Conservation (phyloP, 2,329 filamentous ascomycete genomes). For the Fusarium sp. region DNA sequence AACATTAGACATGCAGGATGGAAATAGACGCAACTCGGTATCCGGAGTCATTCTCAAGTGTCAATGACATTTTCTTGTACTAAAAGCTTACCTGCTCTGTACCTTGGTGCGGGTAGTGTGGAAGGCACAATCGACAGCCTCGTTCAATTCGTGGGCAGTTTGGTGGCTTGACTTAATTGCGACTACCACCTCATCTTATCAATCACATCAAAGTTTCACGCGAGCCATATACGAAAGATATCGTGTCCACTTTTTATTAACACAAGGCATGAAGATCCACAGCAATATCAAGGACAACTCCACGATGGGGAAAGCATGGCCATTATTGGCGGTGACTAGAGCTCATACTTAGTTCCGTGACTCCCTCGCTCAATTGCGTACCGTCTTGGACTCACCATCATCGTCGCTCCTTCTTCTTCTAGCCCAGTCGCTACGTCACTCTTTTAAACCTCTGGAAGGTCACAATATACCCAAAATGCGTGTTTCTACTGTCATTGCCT, state of each 20-base stretch:
- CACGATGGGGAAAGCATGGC: not conserved
- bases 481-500: constrained; percentile 21
- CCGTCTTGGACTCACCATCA: too few relatives aligned
- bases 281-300: not conserved
- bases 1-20: not conserved
- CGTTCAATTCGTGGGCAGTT: not conserved
- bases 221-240: not conserved
- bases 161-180: too few relatives aligned
- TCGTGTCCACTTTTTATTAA: constrained; percentile 33
- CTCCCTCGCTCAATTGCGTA: not conserved
- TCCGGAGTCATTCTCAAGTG: not conserved
- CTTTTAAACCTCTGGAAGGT: constrained; percentile 34
- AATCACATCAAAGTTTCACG: constrained; percentile 28
- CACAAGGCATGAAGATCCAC: constrained; percentile 34
- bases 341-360: not conserved
- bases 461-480: constrained; percentile 26
- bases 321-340: too few relatives aligned
- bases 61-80: not conserved
- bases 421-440: constrained; percentile 17
- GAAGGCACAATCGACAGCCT: not conserved
- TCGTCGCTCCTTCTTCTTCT: constrained; percentile 1
- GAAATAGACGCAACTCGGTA: not conserved
- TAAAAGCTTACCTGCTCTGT: not conserved
- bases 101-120: too few relatives aligned
- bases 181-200: constrained; percentile 33